phyloP scores from a whole-genome alignment of 495 filamentous ascomycete genomes.

The Pseudevernia furfuracea region DNA sequence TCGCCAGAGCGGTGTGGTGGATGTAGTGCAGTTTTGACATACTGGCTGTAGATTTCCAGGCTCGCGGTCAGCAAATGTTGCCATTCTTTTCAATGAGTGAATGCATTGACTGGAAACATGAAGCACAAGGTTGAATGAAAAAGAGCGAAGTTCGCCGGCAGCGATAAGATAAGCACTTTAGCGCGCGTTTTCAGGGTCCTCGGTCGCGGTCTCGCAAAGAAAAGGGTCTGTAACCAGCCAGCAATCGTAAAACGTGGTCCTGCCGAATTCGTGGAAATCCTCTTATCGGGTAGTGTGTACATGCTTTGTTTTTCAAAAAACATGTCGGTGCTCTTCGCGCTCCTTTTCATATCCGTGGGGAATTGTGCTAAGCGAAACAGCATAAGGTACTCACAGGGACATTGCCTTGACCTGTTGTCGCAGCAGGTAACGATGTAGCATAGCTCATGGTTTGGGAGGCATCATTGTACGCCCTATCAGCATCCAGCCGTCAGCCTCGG shows the following conservation, averaged over 20 bases:
- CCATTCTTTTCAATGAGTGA: no score
- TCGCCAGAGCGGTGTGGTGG: slow-evolving; percentile 93
- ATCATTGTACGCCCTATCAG: slow-evolving; percentile 42
- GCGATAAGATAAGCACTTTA: slow-evolving; percentile 5
- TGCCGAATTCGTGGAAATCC: not conserved
- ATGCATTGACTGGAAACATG: no score
- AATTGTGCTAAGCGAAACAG: slow-evolving; percentile 36
- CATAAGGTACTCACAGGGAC: slow-evolving; percentile 51
- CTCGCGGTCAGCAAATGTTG: slow-evolving; percentile 50
- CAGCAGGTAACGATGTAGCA: slow-evolving; percentile 58
- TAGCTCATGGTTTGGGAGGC: slow-evolving; percentile 49
- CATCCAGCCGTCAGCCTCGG: slow-evolving; percentile 31
- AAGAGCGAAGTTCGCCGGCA: not conserved
- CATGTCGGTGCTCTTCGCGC: not conserved
- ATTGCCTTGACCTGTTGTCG: slow-evolving; percentile 57
- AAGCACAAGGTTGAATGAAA: no score
- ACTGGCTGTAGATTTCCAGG: slow-evolving; percentile 71
- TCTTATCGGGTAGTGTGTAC: not conserved
- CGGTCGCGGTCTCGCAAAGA: no score
- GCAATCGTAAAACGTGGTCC: not conserved
- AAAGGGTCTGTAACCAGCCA: not conserved
- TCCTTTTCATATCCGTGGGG: not conserved
- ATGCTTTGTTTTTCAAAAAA: no score
- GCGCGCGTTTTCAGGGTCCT: no score
- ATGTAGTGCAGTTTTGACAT: slow-evolving; percentile 94